Evolutionary conservation across 305 asterid genomes (phyloP).

Genomic region (Fraxinus nigra): DNA sequence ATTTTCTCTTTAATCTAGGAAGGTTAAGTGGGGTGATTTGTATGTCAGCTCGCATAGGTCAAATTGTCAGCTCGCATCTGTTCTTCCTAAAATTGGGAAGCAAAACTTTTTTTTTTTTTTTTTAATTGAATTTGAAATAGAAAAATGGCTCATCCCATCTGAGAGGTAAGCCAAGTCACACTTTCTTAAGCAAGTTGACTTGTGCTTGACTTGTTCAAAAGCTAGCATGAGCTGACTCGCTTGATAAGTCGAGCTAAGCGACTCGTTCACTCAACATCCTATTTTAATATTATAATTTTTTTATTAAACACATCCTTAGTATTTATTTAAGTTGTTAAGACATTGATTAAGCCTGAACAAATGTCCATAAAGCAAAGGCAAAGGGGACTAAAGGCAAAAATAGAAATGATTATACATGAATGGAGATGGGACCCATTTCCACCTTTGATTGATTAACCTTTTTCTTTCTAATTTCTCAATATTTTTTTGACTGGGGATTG

Average conservation of each 20-base stretch:
- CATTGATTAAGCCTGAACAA: slow-evolving; percentile 20
- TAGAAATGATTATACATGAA: slow-evolving; percentile 9
- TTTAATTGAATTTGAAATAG: no score
- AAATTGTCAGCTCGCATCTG: background rate
- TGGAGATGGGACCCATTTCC: slow-evolving; percentile 11
- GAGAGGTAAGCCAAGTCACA: no score
- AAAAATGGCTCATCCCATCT: background rate
- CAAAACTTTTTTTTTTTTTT: background rate
- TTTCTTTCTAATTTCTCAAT: background rate
- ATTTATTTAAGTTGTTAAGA: background rate
- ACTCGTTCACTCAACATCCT: background rate
- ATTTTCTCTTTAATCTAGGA: background rate
- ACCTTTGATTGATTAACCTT: background rate
- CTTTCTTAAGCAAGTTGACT: background rate
- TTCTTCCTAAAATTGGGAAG: background rate
- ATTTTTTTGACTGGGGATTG: slow-evolving; percentile 17
- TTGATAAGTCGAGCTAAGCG: background rate
- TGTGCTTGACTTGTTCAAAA: background rate
- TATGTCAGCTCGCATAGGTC: background rate
- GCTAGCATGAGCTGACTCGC: background rate
- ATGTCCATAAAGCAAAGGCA: slow-evolving; percentile 37
- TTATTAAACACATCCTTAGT: background rate
- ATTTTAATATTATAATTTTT: no score
- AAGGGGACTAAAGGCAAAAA: background rate
- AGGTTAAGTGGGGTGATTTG: background rate